These are phyloP conservation scores for Trichoderma virens DNA, from an alignment of 495 filamentous ascomycete genomes.

Conservation along the genomic window DNA sequence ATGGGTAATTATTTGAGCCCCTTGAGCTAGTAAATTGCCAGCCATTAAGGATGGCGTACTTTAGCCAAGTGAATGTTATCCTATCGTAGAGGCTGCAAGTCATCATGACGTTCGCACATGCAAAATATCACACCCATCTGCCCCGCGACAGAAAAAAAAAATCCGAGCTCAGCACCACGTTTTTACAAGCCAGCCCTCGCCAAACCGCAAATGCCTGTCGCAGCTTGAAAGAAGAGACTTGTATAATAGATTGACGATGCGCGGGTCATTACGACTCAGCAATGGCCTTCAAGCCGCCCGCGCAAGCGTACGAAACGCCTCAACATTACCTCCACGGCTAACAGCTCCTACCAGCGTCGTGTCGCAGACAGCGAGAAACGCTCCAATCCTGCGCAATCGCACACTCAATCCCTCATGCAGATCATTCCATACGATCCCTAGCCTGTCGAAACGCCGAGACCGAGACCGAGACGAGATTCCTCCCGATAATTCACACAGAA, in stretches of 20 bases:
- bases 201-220: not conserved
- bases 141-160: constrained; percentile 2
- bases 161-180: not conserved
- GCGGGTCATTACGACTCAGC: not conserved
- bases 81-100: not conserved
- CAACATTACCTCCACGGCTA: not conserved
- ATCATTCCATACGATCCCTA: not conserved
- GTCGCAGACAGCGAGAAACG: not conserved
- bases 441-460: not conserved
- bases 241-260: not conserved
- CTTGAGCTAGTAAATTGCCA: not conserved
- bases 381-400: not conserved
- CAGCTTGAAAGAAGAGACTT: not conserved
- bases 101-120: constrained; percentile 3
- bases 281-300: not conserved
- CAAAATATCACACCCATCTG: not conserved
- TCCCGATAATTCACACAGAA: constrained; percentile 31
- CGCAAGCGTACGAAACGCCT: not conserved
- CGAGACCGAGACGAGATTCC: not conserved
- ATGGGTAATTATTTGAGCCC: not conserved
- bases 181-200: not conserved
- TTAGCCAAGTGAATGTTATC: too few relatives aligned
- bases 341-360: not conserved
- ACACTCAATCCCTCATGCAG: not conserved
- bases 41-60: too few relatives aligned